phyloP scores from a whole-genome alignment of 2,329 filamentous ascomycete genomes.

The Fusarium keratoplasticum region DNA sequence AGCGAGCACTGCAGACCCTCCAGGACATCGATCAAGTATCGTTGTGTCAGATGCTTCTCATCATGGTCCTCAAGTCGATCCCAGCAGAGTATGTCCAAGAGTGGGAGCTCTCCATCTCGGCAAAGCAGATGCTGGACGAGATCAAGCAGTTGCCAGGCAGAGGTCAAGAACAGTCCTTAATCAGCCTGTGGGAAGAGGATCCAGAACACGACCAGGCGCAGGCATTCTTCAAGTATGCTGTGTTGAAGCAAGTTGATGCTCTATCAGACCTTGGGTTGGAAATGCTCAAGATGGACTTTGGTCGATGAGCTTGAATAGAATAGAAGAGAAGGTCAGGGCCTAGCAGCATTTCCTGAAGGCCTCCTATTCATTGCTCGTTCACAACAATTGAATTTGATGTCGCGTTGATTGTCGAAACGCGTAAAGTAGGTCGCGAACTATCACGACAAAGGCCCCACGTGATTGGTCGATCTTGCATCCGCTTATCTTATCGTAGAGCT shows the following conservation, averaged over 20 bases:
- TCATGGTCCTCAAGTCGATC: constrained; percentile 58
- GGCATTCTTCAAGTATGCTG: constrained; percentile 62
- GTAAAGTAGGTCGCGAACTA: neutral
- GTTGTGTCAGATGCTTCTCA: constrained; percentile 64
- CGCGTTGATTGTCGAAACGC: neutral
- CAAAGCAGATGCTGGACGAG: constrained; percentile 61
- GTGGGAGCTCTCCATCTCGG: constrained; percentile 59
- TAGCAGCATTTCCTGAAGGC: neutral
- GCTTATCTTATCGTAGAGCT: neutral
- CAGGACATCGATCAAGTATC: constrained; percentile 63
- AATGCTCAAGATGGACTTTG: constrained; percentile 57
- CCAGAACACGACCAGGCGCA: constrained; percentile 53
- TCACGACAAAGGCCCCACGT: neutral
- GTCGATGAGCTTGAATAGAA: neutral
- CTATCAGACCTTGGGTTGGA: constrained; percentile 60
- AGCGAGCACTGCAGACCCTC: constrained; percentile 47
- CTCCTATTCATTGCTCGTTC: neutral
- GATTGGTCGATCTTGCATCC: neutral
- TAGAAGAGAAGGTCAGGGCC: no score
- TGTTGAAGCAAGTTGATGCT: constrained; percentile 60
- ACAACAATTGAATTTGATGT: neutral
- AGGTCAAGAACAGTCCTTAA: constrained; percentile 56
- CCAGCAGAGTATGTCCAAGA: constrained; percentile 56
- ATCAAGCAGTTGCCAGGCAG: constrained; percentile 60
- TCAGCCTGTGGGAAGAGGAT: constrained; percentile 58